These are phyloP conservation scores for Brassica juncea DNA, from an alignment of 345 rosid species.

Conservation along the genomic window DNA sequence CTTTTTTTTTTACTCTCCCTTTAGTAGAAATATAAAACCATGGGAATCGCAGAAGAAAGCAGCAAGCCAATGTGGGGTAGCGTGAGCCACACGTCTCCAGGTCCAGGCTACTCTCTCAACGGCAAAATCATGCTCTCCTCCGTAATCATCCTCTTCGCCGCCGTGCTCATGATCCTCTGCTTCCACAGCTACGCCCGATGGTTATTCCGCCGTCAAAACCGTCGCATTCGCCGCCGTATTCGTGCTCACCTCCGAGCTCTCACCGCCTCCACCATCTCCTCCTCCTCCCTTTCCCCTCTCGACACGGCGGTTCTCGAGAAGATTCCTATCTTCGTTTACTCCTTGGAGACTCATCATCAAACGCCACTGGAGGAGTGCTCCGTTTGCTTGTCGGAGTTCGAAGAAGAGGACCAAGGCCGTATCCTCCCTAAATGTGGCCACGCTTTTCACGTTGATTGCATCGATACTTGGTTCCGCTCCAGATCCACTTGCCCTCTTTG, in stretches of 20 bases:
- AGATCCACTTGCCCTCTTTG: constrained; percentile 84
- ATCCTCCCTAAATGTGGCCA: constrained; percentile 69
- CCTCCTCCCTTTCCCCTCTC: constrained; percentile 45
- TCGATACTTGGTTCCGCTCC: constrained; percentile 79
- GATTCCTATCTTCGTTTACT: constrained; percentile 58
- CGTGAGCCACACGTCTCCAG: constrained; percentile 23
- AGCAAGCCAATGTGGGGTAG: constrained; percentile 33
- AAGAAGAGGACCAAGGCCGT: constrained; percentile 66
- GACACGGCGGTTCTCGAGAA: constrained; percentile 49
- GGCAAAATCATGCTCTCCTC: constrained; percentile 64
- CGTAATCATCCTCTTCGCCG: constrained; percentile 54
- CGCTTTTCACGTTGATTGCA: constrained; percentile 74
- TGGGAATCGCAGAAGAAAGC: constrained; percentile 32
- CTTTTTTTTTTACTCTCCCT: background rate
- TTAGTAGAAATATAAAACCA: background rate
- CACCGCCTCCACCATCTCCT: constrained; percentile 21
- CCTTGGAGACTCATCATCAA: constrained; percentile 16
- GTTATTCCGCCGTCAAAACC: constrained; percentile 44
- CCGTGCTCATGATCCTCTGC: constrained; percentile 48
- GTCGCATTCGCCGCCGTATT: constrained; percentile 50
- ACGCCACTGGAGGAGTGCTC: constrained; percentile 51
- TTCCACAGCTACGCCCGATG: constrained; percentile 64
- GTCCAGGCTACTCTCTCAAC: constrained; percentile 39
- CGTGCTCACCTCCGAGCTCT: constrained; percentile 40
- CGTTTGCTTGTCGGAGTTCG: constrained; percentile 79